These are phyloP conservation scores for Penicillium sp. DNA, from an alignment of 2,329 filamentous ascomycete genomes.

Conservation along the genomic window DNA sequence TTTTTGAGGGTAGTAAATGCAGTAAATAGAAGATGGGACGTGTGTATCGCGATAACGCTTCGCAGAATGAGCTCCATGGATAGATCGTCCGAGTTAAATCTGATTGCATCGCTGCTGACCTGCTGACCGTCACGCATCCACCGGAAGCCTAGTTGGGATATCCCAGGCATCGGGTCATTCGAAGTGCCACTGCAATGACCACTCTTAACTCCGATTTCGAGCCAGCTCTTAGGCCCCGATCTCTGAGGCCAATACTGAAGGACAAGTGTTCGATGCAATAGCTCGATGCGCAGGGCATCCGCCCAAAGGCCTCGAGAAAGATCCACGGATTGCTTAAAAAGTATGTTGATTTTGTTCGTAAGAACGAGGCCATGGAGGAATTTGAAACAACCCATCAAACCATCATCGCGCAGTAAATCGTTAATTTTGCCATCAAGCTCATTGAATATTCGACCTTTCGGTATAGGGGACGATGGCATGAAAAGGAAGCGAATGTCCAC, in stretches of 20 bases:
- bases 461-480: slow-evolving; percentile 64
- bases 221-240: slow-evolving; percentile 77
- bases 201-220: slow-evolving; percentile 71
- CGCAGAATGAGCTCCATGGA: slow-evolving; percentile 74
- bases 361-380: slow-evolving; percentile 84
- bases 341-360: slow-evolving; percentile 83
- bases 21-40: slow-evolving; percentile 66
- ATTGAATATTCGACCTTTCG: slow-evolving; percentile 60
- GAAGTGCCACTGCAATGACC: slow-evolving; percentile 19
- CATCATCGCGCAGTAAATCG: slow-evolving; percentile 64
- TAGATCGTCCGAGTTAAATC: slow-evolving; percentile 64
- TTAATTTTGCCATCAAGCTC: slow-evolving; percentile 73
- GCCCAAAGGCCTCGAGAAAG: slow-evolving; percentile 73
- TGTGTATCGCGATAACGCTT: slow-evolving; percentile 71
- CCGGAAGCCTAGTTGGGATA: slow-evolving; percentile 50
- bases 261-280: slow-evolving; percentile 75
- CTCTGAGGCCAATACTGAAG: slow-evolving; percentile 87
- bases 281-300: slow-evolving; percentile 72
- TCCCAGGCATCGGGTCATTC: slow-evolving; percentile 11
- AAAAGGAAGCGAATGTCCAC: slow-evolving; percentile 88
- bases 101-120: slow-evolving; percentile 65
- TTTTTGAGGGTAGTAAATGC: slow-evolving; percentile 62
- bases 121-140: slow-evolving; percentile 87
- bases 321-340: slow-evolving; percentile 72
- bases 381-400: slow-evolving; percentile 76